A percentile compares a stretch with the other conserved stretches of the same genome.
These are phyloP conservation scores for Acidomyces sp. DNA, from an alignment of 495 filamentous ascomycete species.

Conservation along the genomic window DNA sequence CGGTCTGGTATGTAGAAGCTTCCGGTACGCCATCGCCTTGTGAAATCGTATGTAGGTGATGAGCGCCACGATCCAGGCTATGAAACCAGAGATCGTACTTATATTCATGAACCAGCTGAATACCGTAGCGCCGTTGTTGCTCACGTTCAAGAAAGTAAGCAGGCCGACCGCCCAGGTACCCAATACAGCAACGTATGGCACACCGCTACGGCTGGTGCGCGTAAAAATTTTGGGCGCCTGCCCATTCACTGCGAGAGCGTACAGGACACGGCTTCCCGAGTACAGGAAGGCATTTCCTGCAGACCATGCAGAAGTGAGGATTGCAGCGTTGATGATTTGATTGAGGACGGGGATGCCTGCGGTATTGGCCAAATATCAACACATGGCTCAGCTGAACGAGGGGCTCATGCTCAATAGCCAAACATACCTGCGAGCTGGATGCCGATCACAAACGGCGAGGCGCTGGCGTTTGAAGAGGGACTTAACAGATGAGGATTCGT, in stretches of 20 bases:
- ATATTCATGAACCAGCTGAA: constrained; percentile 31
- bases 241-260: constrained; percentile 50
- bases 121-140: constrained; percentile 34
- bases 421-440: constrained; percentile 44
- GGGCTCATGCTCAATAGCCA: too few species aligned
- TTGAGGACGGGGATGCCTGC: constrained; percentile 56
- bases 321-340: constrained; percentile 63
- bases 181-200: constrained; percentile 47
- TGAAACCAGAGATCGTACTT: constrained; percentile 25
- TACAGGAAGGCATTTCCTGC: constrained; percentile 71
- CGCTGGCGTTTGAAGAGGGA: constrained; percentile 46
- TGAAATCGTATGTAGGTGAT: constrained; percentile 34
- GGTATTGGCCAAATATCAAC: too few species aligned
- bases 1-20: constrained; percentile 23
- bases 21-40: constrained; percentile 33
- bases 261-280: constrained; percentile 61
- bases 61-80: constrained; percentile 25
- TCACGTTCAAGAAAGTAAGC: constrained; percentile 39
- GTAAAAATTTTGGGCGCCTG: constrained; percentile 51
- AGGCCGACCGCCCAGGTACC: constrained; percentile 40
- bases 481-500: constrained; percentile 25
- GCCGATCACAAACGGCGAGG: constrained; percentile 53
- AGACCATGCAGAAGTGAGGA: constrained; percentile 54
- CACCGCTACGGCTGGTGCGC: constrained; percentile 42
- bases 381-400: too few species aligned